Conservation (phyloP, 2,329 filamentous ascomycete genomes). For the Xylariaceae sp. region DNA sequence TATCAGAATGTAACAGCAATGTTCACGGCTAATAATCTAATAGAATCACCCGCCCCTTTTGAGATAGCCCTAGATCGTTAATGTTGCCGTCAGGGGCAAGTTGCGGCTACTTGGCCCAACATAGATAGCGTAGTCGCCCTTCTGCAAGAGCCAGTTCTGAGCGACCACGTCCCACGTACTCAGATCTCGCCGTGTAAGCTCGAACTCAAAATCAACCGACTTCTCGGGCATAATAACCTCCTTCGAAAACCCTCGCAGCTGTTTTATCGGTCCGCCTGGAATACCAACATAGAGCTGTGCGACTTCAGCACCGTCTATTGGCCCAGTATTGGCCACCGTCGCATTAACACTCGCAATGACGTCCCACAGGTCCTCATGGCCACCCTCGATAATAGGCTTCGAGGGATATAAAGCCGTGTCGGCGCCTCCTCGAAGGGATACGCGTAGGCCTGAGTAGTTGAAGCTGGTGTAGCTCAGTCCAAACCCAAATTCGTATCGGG, state of each 20-base stretch:
- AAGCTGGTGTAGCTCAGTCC: conserved; percentile 72
- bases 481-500: conserved; percentile 67
- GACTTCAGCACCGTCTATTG: conserved; percentile 63
- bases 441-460: conserved; percentile 51
- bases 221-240: conserved; percentile 52
- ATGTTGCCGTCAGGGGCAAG: conserved; percentile 42
- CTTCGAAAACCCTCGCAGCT: conserved; percentile 67
- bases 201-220: conserved; percentile 53
- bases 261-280: conserved; percentile 46
- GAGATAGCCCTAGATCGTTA: conserved; percentile 28
- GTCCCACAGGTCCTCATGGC: conserved; percentile 52
- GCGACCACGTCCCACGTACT: conserved; percentile 64
- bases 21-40: neutral
- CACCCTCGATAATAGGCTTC: conserved; percentile 45
- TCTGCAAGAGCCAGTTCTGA: conserved; percentile 63
- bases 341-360: conserved; percentile 54
- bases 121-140: conserved; percentile 44
- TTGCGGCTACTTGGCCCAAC: conserved; percentile 53
- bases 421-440: conserved; percentile 16
- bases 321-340: conserved; percentile 67
- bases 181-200: conserved; percentile 62
- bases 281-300: conserved; percentile 62
- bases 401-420: conserved; percentile 42
- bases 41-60: neutral
- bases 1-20: neutral